Percentiles rank a stretch among this genome's conserved stretches.
These are phyloP conservation scores for Wickerhamiella spandovensis DNA, from an alignment of 805 yeast genomes.

Conservation along the genomic window DNA sequence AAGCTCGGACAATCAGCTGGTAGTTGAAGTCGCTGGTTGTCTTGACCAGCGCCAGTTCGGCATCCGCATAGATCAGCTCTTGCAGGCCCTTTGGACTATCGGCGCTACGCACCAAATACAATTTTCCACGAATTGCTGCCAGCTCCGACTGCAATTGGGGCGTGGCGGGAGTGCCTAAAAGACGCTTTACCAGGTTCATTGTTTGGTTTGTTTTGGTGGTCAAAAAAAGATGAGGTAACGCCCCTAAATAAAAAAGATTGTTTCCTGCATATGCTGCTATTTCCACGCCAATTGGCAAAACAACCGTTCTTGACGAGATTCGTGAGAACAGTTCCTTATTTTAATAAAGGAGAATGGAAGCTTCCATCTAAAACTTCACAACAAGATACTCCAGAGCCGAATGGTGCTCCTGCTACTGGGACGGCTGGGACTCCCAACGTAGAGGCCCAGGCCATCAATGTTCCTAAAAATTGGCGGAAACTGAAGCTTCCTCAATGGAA, in stretches of 20 bases:
- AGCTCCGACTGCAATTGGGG: neutral
- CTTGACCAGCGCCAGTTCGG: conserved; percentile 56
- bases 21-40: conserved; percentile 53
- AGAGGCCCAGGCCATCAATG: conserved; percentile 13
- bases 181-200: neutral
- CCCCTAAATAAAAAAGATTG: neutral
- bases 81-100: conserved; percentile 63
- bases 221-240: neutral
- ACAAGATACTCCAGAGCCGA: neutral
- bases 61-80: conserved; percentile 62
- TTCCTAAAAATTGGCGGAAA: conserved; percentile 37
- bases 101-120: neutral
- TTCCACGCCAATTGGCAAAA: neutral
- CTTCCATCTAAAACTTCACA: conserved; percentile 22
- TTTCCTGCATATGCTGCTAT: neutral
- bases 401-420: conserved; percentile 1
- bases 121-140: neutral
- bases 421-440: neutral
- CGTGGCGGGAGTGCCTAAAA: neutral
- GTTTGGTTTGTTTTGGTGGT: neutral
- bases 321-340: conserved; percentile 12
- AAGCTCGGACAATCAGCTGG: conserved; percentile 50
- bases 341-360: conserved; percentile 22
- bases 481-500: conserved; percentile 50
- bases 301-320: neutral